Evolutionary conservation across 331 rosid species (phyloP), one percentile per base, ranked within the genome.

Genomic region (Acacia pycnantha): DNA sequence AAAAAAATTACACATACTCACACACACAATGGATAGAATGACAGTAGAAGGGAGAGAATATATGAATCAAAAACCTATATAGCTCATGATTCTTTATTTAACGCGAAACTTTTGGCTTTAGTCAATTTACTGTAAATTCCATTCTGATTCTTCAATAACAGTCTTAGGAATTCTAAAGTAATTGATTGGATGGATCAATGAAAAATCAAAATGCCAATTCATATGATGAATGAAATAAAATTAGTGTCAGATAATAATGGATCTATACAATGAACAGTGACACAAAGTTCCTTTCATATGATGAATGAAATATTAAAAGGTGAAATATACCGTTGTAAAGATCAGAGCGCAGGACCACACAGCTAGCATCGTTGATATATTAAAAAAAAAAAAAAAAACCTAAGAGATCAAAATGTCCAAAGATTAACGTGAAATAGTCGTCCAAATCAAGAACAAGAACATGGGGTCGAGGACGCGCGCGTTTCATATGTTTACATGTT

Each of bases 401-500:
- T 70, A 80, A 78, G 65, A 26, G 27, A 56, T 56, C 27, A 56
- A 85, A 78, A 77, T 62, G 54, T 71, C 66, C 47, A 85, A 44
- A 65, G 78, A 56, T 70, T 43, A 72, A 73, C 16, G 56, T 27
- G 79, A 68, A 40, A 86, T n/a, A n/a, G n/a, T 85, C 67, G 59
- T 77, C 68, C 50, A n/a, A 54, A 90, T 76, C 74, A 90, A 82
- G 85, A 76, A 40, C 84, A 81, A 73, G 91, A 89, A 81, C 89
- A 88, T 85, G 92, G 92, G 92, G 91, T 90, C 82, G 67, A 62
- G 82, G 89, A 91, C 90, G 87, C 84, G 84, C 91, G 88, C 84
- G 84, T 86, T 82, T 84, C 87, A 56, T 43, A 9, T 79, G 93
- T 85, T 81, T 70, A 77, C 24, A 76, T 79, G 88, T 87, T 87